Evolutionary conservation across 1,139 yeast genomes (phyloP), one percentile per base, ranked within the genome.

Genomic region (Yamadazyma pseudoaaseri): DNA sequence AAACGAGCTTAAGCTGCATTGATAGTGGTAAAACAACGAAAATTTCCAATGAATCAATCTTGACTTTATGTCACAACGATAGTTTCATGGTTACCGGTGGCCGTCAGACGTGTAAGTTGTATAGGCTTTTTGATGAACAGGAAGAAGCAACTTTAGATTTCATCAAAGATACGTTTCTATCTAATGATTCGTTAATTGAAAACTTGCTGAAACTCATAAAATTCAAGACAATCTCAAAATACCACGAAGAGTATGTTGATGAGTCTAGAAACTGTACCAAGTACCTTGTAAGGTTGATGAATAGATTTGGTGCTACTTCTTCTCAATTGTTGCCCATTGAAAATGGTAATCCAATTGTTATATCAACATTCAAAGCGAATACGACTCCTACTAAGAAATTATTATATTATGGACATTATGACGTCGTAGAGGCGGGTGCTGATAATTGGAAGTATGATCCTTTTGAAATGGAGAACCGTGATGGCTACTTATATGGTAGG

Each of bases 351-450:
- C 97, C 98, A 0, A 77, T 89, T 3, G 92, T 92, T 0, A 81
- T 77, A 49, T 90, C 92, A 0, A 63, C 68, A 6, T 92, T 90
- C 58, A 65, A 68, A 34, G 80, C 70, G 47, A 65, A 70, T 34
- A 8, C 25, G 6, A 33, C 20, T 26, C 16, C 30, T 34, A 4
- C 38, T 37, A 48, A 45, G 23, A 62, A 82, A 37, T 70, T 89
- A 3, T 56, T 90, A 33, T 92, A 95, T 81, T 92, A 92, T 56
- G 97, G 96, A 1, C 98, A 92, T 65, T 92, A 92, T 55, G 98
- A 92, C 59, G 97, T 92, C 16, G 90, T 92, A 23, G 82, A 78
- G 40, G 76, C 76, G 4, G 53, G 60, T 14, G 60, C 54, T 14
- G 72, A 69, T 12, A 65, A 63, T 30, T 92, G 97, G 97, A 57